phyloP scores from a whole-genome alignment of 2,329 filamentous ascomycete genomes.

The Cladosporium sp. region DNA sequence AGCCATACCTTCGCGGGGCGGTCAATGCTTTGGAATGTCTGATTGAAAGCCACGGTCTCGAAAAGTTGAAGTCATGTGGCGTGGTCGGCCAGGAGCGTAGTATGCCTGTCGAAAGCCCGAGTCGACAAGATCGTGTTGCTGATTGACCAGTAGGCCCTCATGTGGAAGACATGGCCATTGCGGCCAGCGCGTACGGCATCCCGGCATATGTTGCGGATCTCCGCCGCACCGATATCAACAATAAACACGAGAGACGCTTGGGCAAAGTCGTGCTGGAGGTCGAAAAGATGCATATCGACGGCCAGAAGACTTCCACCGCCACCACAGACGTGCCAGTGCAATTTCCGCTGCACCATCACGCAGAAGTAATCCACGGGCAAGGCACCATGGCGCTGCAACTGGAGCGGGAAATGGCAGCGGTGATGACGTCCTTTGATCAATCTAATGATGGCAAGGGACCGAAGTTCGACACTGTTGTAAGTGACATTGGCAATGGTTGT shows the following conservation, averaged over 20 bases:
- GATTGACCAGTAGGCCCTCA: slow-evolving; percentile 12
- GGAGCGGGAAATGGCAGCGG: slow-evolving; percentile 60
- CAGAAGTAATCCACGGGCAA: slow-evolving; percentile 86
- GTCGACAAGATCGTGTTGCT: background rate
- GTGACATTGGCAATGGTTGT: slow-evolving; percentile 83
- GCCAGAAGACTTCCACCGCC: background rate
- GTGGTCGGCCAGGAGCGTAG: background rate
- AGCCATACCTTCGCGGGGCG: slow-evolving; percentile 2
- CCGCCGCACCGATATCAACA: background rate
- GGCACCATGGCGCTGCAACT: slow-evolving; percentile 83
- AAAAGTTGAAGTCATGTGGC: background rate
- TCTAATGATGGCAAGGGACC: slow-evolving; percentile 3
- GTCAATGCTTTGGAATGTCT: slow-evolving; percentile 2
- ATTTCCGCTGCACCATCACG: slow-evolving; percentile 88
- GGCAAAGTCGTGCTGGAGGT: background rate
- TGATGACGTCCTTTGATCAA: no score
- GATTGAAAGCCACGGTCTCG: background rate
- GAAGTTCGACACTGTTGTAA: slow-evolving; percentile 56
- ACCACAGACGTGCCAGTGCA: slow-evolving; percentile 49
- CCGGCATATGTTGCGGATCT: background rate
- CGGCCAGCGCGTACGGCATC: slow-evolving; percentile 17
- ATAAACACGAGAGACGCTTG: background rate
- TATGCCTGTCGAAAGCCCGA: background rate
- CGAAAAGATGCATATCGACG: slow-evolving; percentile 1
- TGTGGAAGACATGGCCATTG: slow-evolving; percentile 27